phyloP scores from a whole-genome alignment of 2,329 filamentous ascomycete species.

The Aspergillus glaucus region DNA sequence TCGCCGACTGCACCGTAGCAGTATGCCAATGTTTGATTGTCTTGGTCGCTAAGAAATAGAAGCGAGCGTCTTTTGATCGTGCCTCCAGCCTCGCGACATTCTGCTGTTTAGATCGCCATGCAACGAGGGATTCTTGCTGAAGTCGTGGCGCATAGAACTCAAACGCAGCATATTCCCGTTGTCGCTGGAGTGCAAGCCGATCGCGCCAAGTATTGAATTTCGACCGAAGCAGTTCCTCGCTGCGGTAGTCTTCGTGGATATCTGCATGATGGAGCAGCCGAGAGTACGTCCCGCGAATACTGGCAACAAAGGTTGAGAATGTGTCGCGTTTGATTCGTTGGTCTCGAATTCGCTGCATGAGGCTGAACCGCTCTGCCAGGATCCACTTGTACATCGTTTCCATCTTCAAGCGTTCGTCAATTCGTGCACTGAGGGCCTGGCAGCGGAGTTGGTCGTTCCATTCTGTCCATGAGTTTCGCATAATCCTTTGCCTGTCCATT shows the following conservation, averaged over 20 bases:
- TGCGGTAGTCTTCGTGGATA: conserved; percentile 26
- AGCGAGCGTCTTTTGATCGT: conserved; percentile 51
- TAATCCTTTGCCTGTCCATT: conserved; percentile 47
- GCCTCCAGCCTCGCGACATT: conserved; percentile 44
- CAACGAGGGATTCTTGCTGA: conserved; percentile 33
- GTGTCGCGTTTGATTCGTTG: conserved; percentile 33
- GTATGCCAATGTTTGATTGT: conserved; percentile 48
- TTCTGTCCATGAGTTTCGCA: conserved; percentile 52
- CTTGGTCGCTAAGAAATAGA: conserved; percentile 49
- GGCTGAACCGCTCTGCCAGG: conserved; percentile 42
- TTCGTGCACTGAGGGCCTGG: conserved; percentile 45
- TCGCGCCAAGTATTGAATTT: conserved; percentile 34
- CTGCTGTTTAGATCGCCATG: conserved; percentile 32
- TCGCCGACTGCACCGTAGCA: conserved; percentile 45
- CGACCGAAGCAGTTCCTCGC: conserved; percentile 27
- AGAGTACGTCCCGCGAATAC: conserved; percentile 31
- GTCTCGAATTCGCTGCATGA: conserved; percentile 36
- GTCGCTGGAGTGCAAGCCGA: conserved; percentile 31
- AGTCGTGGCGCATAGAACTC: conserved; percentile 40
- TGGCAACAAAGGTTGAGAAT: conserved; percentile 36
- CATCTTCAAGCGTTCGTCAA: conserved; percentile 51
- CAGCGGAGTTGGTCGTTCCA: conserved; percentile 59
- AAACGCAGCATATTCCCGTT: conserved; percentile 35
- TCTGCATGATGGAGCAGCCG: conserved; percentile 32
- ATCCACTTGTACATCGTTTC: conserved; percentile 58